A percentile compares a stretch with the other conserved stretches of the same genome.
Conservation (phyloP, 2,329 filamentous ascomycete genomes). For the Colletotrichum sp. region DNA sequence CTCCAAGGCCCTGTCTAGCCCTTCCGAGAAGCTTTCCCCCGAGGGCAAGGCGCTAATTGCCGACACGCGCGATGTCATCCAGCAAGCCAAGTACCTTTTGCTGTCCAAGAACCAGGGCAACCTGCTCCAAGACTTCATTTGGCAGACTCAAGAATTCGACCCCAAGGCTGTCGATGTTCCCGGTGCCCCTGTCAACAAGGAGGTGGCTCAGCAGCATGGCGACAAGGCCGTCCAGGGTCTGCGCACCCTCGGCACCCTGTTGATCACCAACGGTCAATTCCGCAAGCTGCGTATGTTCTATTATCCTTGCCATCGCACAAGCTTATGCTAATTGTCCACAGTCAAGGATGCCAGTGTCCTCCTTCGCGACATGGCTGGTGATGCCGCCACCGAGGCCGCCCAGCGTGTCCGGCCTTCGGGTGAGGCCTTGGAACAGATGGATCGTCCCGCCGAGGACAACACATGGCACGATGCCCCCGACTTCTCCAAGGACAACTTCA, state of each 20-base stretch:
- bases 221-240: slow-evolving; percentile 84
- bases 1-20: slow-evolving; percentile 71
- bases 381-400: slow-evolving; percentile 83
- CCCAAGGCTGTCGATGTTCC: slow-evolving; percentile 66
- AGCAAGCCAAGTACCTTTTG: slow-evolving; percentile 82
- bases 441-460: slow-evolving; percentile 86
- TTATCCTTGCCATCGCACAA: fast-evolving
- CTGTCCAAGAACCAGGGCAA: slow-evolving; percentile 96
- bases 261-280: slow-evolving; percentile 97
- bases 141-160: slow-evolving; percentile 82
- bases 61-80: slow-evolving; percentile 81
- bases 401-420: slow-evolving; percentile 77
- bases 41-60: slow-evolving; percentile 82
- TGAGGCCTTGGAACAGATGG: slow-evolving; percentile 78
- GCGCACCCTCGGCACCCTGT: slow-evolving; percentile 83
- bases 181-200: slow-evolving; percentile 74
- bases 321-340: slow-evolving; percentile 29
- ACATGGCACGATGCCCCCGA: slow-evolving; percentile 91
- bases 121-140: slow-evolving; percentile 95
- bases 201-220: slow-evolving; percentile 80
- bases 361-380: slow-evolving; percentile 88
- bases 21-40: slow-evolving; percentile 77
- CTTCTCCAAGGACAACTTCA: slow-evolving; percentile 72
- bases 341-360: slow-evolving; percentile 82
- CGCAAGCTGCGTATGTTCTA: slow-evolving; percentile 78